Evolutionary conservation across 345 rosid species (phyloP), one percentile per base, ranked within the genome.

Genomic region (Mercurialis annua): DNA sequence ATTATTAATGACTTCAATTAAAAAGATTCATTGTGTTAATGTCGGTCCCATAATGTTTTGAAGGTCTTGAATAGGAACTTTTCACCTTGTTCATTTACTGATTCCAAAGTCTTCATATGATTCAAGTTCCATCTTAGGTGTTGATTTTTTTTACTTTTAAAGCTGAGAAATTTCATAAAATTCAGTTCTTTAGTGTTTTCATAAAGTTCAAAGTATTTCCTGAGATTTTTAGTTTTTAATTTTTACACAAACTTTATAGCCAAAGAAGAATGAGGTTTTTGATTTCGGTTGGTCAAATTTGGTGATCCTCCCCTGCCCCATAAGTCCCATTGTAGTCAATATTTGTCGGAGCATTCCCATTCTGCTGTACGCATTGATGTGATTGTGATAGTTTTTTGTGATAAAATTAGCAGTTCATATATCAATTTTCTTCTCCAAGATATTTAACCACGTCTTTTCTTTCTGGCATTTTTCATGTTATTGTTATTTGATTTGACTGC

Each of bases 391-490:
- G n/a, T n/a, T n/a, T n/a, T n/a, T n/a, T n/a, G n/a, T n/a, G n/a
- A n/a, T n/a, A n/a, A n/a, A n/a, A n/a, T n/a, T n/a, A n/a, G n/a
- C n/a, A n/a, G n/a, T n/a, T n/a, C n/a, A n/a, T n/a, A n/a, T n/a
- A n/a, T n/a, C n/a, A n/a, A 36, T 36, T 36, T 36, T 36, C 40
- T 36, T 36, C 40, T 36, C 57, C n/a, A n/a, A n/a, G n/a, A n/a
- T n/a, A n/a, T n/a, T n/a, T n/a, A n/a, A n/a, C n/a, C n/a, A n/a
- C n/a, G n/a, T n/a, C n/a, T n/a, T n/a, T n/a, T n/a, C 76, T 75
- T 73, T 68, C 49, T 46, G 69, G 70, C 67, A 48, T 78, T 78
- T 54, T n/a, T n/a, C 78, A 26, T 43, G 29, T 9, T 29, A 48
- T 56, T 67, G 64, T 44, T 65, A 27, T 26, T 36, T 18, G 34